These are phyloP conservation scores for Cyberlindnera lachancei DNA, from an alignment of 805 yeast genomes.

Conservation along the genomic window DNA sequence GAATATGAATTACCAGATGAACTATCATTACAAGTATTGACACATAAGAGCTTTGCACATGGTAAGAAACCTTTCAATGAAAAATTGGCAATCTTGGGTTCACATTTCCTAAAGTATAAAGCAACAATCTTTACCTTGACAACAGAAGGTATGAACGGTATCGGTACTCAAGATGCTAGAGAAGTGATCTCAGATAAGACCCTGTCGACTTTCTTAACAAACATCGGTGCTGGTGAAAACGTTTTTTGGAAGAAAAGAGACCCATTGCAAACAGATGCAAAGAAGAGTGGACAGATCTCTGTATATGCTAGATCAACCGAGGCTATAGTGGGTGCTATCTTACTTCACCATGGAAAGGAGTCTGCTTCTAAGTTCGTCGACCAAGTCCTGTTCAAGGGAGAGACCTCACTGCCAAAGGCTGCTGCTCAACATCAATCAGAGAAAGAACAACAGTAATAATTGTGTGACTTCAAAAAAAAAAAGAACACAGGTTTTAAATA, in stretches of 20 bases:
- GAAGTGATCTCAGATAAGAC: slow-evolving; percentile 42
- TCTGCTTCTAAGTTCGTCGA: slow-evolving; percentile 53
- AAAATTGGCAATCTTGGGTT: slow-evolving; percentile 67
- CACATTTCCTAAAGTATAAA: slow-evolving; percentile 46
- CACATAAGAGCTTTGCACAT: slow-evolving; percentile 93
- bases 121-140: slow-evolving; percentile 26
- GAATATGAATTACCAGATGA: slow-evolving; percentile 52
- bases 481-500: too few species aligned
- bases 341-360: slow-evolving; percentile 50
- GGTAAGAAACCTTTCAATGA: slow-evolving; percentile 88
- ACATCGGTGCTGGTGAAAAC: slow-evolving; percentile 38
- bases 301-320: slow-evolving; percentile 45
- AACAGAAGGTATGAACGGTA: slow-evolving; percentile 33
- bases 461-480: too few species aligned
- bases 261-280: slow-evolving; percentile 35
- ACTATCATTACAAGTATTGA: slow-evolving; percentile 67
- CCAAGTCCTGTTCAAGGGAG: slow-evolving; percentile 33
- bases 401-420: slow-evolving; percentile 18
- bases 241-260: slow-evolving; percentile 64
- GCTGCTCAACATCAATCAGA: slow-evolving; percentile 3
- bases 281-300: slow-evolving; percentile 47
- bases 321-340: slow-evolving; percentile 65
- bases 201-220: slow-evolving; percentile 45
- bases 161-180: slow-evolving; percentile 51
- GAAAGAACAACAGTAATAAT: background rate